A percentile compares a stretch with the other conserved stretches of the same genome.
Conservation (phyloP, 2,329 filamentous ascomycete genomes). For the Aspergillus quadrilineatus region DNA sequence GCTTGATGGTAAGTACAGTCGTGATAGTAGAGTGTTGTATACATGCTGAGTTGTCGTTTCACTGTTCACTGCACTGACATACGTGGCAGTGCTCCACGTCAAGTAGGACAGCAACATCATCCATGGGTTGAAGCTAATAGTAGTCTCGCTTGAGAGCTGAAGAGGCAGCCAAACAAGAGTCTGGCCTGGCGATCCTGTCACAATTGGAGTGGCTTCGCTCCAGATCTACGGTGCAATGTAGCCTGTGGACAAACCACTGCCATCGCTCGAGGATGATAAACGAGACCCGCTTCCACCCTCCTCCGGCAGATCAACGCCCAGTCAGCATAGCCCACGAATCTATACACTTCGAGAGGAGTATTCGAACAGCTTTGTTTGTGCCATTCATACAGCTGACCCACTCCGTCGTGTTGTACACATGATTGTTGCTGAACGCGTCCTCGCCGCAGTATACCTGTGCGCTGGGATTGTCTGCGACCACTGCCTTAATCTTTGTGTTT, state of each 20-base stretch:
- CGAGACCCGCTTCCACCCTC: not conserved
- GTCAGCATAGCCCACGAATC: slow-evolving; percentile 25
- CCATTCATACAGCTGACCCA: slow-evolving; percentile 33
- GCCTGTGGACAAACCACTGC: not conserved
- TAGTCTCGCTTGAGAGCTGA: not conserved
- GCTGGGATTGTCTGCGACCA: slow-evolving; percentile 17
- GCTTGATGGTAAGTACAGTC: not conserved
- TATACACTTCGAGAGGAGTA: slow-evolving; percentile 12
- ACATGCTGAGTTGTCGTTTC: not conserved
- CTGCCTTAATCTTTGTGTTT: slow-evolving; percentile 39
- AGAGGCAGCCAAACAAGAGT: not conserved
- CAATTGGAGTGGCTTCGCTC: not conserved
- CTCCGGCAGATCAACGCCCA: slow-evolving; percentile 30
- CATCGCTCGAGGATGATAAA: not conserved
- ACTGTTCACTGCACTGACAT: not conserved
- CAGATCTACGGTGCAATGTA: slow-evolving; percentile 1
- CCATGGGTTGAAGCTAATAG: not conserved
- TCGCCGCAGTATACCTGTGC: not conserved
- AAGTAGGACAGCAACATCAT: slow-evolving; percentile 1
- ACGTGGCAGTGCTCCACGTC: not conserved
- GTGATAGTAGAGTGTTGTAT: not conserved
- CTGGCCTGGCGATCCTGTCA: not conserved
- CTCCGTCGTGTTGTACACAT: slow-evolving; percentile 32
- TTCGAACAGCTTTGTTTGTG: slow-evolving; percentile 19
- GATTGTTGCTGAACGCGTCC: slow-evolving; percentile 13